Evolutionary conservation across 2,329 filamentous ascomycete species (phyloP), one percentile per base, ranked within the genome.

Genomic region (Colletotrichum liriopes): DNA sequence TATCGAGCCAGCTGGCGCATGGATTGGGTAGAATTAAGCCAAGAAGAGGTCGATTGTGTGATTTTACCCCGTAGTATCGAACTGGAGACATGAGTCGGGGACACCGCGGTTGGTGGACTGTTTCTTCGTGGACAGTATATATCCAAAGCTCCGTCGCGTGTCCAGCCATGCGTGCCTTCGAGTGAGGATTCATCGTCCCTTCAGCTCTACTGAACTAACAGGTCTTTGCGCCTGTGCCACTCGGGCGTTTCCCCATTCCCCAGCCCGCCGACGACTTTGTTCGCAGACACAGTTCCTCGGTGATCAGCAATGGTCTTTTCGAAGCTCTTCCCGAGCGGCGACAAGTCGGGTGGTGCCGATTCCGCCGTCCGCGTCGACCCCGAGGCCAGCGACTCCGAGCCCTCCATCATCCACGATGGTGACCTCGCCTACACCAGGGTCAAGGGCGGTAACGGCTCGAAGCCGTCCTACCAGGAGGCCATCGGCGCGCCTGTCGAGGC

Each of bases 401-500:
- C 72, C 7, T 77, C 75, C 1, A 65, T 80, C 72, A 77, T 81
- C 23, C 77, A 75, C 68, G 81, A 84, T 69, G 84, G 85, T 4
- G 80, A 81, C 64, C 79, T 86, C 20, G 80, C 84, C 12, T 87
- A 83, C 72, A 81, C 83, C 14, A 72, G 83, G 79, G 73, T 79
- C 79, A 73, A 79, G 20, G 86, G 84, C 1, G 86, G 84, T 4
- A 91, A 91, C 74, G 84, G 83, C 20, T 81, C 85, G 5, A 79
- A 83, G 59, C 80, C 83, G 2, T 85, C 87, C 0, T 91, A 90
- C 74, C 90, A 92, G 75, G 90, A 92, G 76, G 89, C 88, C 0
- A 84, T 84, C 9, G 90, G 90, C 47, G 90, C 90, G 0, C 90
- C 90, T 0, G 88, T 92, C 4, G 90, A 92, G 77, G 80, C 80